A percentile compares a stretch with the other conserved stretches of the same genome.
Conservation (phyloP, 2,329 filamentous ascomycete species). For the Fusarium scirpi region DNA sequence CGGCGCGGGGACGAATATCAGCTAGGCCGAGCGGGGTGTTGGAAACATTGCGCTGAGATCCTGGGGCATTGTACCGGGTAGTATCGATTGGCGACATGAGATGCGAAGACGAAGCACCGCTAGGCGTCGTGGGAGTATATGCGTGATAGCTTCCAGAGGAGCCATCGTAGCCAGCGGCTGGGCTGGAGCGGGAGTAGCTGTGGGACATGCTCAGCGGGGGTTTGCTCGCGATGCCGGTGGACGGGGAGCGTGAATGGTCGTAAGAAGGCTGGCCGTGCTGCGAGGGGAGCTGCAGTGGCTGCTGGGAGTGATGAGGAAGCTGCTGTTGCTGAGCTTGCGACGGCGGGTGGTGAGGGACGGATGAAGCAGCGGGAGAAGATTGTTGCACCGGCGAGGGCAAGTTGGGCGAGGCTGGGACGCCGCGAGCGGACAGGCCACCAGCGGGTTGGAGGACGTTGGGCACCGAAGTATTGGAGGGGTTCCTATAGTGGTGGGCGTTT, state of each 20-base stretch:
- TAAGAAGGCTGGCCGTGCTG: constrained; percentile 72
- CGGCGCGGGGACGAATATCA: constrained; percentile 88
- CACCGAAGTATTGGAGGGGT: constrained; percentile 58
- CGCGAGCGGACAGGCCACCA: constrained; percentile 53
- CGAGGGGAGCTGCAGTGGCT: constrained; percentile 49
- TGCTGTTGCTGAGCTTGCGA: constrained; percentile 50
- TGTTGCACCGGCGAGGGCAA: constrained; percentile 60
- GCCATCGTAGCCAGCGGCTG: constrained; percentile 70
- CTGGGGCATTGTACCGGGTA: constrained; percentile 67
- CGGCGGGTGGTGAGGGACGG: constrained; percentile 52
- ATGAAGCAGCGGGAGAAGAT: constrained; percentile 51
- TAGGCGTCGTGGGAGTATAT: constrained; percentile 74
- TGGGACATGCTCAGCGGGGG: constrained; percentile 75
- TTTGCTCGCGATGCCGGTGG: constrained; percentile 67
- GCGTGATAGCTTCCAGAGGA: constrained; percentile 62
- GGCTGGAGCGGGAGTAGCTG: constrained; percentile 87
- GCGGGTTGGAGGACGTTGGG: constrained; percentile 71
- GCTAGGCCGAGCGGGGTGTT: constrained; percentile 92
- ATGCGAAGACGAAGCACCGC: constrained; percentile 67
- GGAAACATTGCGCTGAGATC: constrained; percentile 72
- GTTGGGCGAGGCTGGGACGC: constrained; percentile 56
- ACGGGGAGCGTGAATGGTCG: constrained; percentile 33
- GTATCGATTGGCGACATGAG: constrained; percentile 70
- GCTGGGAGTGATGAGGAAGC: constrained; percentile 50
- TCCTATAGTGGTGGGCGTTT: constrained; percentile 57